Base-by-base conservation (phyloP, 2,329 filamentous ascomycete genomes). In the Lachnellula subtilissima region DNA sequence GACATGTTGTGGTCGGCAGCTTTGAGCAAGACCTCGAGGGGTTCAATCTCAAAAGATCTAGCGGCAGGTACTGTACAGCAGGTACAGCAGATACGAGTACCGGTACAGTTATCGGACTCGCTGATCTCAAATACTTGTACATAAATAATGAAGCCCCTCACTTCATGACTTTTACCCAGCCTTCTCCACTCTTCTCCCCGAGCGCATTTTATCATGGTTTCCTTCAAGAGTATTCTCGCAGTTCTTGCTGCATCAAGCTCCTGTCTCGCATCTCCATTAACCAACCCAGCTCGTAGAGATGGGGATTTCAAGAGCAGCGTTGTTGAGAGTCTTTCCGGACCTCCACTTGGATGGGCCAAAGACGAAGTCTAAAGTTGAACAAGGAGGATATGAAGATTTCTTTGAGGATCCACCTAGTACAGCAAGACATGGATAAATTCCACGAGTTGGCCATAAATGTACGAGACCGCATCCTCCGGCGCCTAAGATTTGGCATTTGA, bases 391-490 rank as follows among this genome's bases (percentile, higher is more conserved):
- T 53, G 3, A 60, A 42, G 49, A 52, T 69, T 36, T 65, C 63
- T 54, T 46, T 69, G 25, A 64, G 65, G 40, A 65, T 69, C 32
- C 61, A 67, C 53, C 55, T 69, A 25, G 58, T 63, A 3, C 59
- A 64, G n/a, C 65, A 67, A 36, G 58, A 64, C 36, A 69, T 66
- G 66, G 54, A 58, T 32, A 63, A 67, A 8, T 68, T 69, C 25
- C 65, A 67, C 53, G 64, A 68, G 23, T 25, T 67, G 55, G 65
- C 65, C 12, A 63, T 64, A 60, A 64, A 67, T 15, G 67, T 69
- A 61, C 54, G 56, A 45, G 46, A 25, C 11, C 17, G 19, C 22
- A 32, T 25, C 40, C 36, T 39, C 25, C 4, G 8, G 6, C 36
- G 39, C 5, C 1, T 40, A 22, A 19, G 15, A 22, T 11, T 22